Conservation (phyloP, 179 eudicot species). For the Silene vulgaris region DNA sequence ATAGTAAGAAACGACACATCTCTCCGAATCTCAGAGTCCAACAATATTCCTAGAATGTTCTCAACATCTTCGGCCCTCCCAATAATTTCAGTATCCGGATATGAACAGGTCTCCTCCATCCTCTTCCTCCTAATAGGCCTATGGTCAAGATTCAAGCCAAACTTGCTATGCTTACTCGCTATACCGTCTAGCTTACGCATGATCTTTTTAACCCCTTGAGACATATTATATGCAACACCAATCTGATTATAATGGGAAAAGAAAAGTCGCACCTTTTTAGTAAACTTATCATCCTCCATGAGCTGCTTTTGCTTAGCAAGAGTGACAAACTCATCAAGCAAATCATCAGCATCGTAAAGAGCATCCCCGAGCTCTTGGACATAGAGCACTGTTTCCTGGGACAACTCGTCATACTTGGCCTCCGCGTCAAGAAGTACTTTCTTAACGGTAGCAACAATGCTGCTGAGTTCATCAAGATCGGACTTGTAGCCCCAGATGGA, state of each 20-base stretch:
- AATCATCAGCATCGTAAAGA: constrained; percentile 25
- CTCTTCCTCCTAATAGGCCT: constrained; percentile 7
- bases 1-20: constrained; percentile 23
- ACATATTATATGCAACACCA: constrained; percentile 16
- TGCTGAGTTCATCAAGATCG: not conserved
- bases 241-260: constrained; percentile 21
- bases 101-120: constrained; percentile 12
- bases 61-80: constrained; percentile 30
- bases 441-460: not conserved
- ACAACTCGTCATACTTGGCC: constrained; percentile 8
- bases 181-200: constrained; percentile 27
- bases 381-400: constrained; percentile 18
- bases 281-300: not conserved
- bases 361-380: constrained; percentile 22
- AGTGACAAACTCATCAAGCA: constrained; percentile 27
- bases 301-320: constrained; percentile 10
- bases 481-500: not conserved
- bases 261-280: constrained; percentile 21
- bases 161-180: constrained; percentile 16
- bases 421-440: not conserved
- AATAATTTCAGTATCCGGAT: constrained; percentile 14
- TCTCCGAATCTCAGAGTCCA: not conserved
- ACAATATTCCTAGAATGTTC: constrained; percentile 12
- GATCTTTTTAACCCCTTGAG: constrained; percentile 20
- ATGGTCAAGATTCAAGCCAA: constrained; percentile 22